Evolutionary conservation across 352 stramenopile species (phyloP).

Genomic region (Peronospora farinosa): DNA sequence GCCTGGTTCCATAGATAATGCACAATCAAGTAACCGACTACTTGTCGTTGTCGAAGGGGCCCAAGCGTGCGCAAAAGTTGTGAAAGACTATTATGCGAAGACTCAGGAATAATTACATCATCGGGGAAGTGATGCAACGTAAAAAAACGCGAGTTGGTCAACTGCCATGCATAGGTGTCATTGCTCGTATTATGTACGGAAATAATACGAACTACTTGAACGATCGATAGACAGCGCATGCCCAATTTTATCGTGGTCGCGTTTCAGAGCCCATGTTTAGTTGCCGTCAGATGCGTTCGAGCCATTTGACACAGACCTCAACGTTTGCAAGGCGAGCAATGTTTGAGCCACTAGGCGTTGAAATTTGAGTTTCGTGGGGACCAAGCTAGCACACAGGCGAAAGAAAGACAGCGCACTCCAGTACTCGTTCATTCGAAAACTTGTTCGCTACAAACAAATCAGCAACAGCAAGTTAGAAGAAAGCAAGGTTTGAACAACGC

Average conservation of each 20-base stretch:
- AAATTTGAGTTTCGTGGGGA: slow-evolving; percentile 42
- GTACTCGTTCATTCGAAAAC: slow-evolving; percentile 23
- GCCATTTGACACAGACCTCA: slow-evolving; percentile 21
- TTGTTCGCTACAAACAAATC: slow-evolving; percentile 33
- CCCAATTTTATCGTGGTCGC: neutral
- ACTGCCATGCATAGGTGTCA: slow-evolving; percentile 11
- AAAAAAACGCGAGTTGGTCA: slow-evolving; percentile 11
- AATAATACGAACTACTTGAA: slow-evolving; percentile 18
- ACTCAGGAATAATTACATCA: slow-evolving; percentile 7
- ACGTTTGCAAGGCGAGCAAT: slow-evolving; percentile 35
- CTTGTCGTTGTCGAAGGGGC: slow-evolving; percentile 26
- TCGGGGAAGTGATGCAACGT: neutral
- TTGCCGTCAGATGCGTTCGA: slow-evolving; percentile 16
- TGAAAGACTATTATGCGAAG: slow-evolving; percentile 19
- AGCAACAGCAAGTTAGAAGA: slow-evolving; percentile 3
- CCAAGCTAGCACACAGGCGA: slow-evolving; percentile 33
- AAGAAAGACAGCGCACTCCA: slow-evolving; percentile 48
- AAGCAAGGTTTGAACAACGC: neutral
- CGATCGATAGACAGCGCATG: slow-evolving; percentile 14
- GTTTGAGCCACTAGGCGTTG: slow-evolving; percentile 42
- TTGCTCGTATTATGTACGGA: slow-evolving; percentile 9
- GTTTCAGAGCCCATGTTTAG: neutral
- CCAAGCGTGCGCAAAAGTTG: slow-evolving; percentile 20
- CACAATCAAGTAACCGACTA: slow-evolving; percentile 11
- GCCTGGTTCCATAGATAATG: slow-evolving; percentile 2